These are phyloP conservation scores for Musa acuminata DNA, from an alignment of 176 grass and related monocot genomes.

Conservation along the genomic window DNA sequence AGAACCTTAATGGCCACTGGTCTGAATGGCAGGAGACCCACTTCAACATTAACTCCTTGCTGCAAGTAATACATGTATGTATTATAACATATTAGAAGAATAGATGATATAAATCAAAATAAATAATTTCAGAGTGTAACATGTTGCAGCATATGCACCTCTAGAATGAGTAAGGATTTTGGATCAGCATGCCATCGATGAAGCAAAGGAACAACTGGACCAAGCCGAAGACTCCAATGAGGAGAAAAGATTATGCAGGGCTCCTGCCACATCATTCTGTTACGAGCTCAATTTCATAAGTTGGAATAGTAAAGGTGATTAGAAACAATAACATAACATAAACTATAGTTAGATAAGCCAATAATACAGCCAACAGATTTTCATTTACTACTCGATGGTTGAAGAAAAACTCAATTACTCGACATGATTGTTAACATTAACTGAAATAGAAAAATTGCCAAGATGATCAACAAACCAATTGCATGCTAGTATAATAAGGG, in stretches of 20 bases:
- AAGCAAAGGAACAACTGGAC: conserved; percentile 67
- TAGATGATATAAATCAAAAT: background rate
- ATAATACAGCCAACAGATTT: background rate
- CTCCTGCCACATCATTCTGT: conserved; percentile 73
- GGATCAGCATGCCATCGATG: conserved; percentile 59
- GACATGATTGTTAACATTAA: too few species aligned
- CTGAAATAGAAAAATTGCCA: too few species aligned
- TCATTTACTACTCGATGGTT: background rate
- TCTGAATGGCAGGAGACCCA: conserved; percentile 64
- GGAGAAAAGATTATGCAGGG: conserved; percentile 78
- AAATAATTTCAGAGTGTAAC: conserved; percentile 2
- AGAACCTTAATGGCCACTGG: conserved; percentile 61
- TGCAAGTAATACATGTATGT: conserved; percentile 28
- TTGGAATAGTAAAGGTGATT: conserved; percentile 10
- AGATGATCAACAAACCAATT: too few species aligned
- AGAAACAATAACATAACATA: conserved; percentile 2
- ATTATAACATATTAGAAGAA: background rate
- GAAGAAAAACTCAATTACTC: background rate
- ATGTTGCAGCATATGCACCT: conserved; percentile 24
- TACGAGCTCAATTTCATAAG: conserved; percentile 23
- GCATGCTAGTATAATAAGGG: background rate
- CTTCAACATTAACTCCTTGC: conserved; percentile 61
- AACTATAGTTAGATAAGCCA: background rate
- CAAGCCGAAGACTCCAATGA: conserved; percentile 69
- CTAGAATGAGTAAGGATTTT: conserved; percentile 66